Base-by-base conservation (phyloP, 2,329 filamentous ascomycete species). In the Ascochyta viciae-villosae region DNA sequence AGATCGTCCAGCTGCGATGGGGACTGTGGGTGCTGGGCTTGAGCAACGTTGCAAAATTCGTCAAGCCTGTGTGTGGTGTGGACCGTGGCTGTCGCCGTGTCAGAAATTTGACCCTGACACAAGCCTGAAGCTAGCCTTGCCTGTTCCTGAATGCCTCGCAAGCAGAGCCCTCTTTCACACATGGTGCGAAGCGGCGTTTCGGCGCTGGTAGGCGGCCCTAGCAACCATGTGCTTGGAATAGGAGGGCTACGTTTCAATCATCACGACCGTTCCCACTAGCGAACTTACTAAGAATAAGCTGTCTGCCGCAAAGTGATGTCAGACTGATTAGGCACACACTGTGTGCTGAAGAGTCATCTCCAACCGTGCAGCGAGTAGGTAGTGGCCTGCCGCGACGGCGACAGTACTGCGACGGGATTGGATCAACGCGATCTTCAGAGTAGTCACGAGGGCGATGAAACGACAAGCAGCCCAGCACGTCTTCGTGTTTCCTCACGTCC, bases 401-500 rank as follows among this genome's bases (percentile, higher is more conserved):
- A 64, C 58, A 58, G 56, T 60, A 47, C 66, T 66, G 64, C 57
- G 60, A 66, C 62, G 58, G 66, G 65, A 71, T 70, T 73, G 69
- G 73, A 73, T 71, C 69, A 69, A 47, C 61, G 62, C 58, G 62
- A 74, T 71, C 65, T 69, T 73, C 68, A 70, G 57, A 63, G 9
- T 68, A 65, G 73, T 75, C 73, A 76, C 74, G 72, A 75, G 74
- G 71, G 58, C 66, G 68, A 69, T 76, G 74, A 76, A 76, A 76
- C 74, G 68, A 67, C 65, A 64, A 61, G 61, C 64, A 64, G 65
- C 59, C 64, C 60, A 63, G 60, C 57, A 62, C 57, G 63, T 63
- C 66, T 70, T 74, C 72, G 72, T 75, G 72, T 73, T 75, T 74
- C 61, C 62, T 66, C 61, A 55, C 58, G 64, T 61, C 70, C 66